Base-by-base conservation (phyloP, 2,329 filamentous ascomycete genomes). In the Cladosporium halotolerans region DNA sequence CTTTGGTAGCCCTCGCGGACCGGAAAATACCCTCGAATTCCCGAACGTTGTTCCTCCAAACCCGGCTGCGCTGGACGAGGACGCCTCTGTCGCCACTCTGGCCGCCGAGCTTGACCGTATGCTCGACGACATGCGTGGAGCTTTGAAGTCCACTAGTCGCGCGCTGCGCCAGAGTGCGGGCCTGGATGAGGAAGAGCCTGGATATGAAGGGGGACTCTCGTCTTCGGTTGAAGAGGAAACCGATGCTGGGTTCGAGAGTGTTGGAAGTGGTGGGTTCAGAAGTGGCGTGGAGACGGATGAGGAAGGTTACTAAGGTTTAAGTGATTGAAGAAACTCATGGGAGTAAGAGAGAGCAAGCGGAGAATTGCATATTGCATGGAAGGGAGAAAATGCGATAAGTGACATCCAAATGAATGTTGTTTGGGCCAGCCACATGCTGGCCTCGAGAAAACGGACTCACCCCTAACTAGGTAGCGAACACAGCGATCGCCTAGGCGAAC, bases 101-200 rank as follows among this genome's bases (percentile, higher is more conserved):
- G 56, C 60, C 14, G 56, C 58, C 6, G 68, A 70, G 57, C 49
- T 68, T 8, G 60, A 59, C 18, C 63, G 64, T 9, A 51, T 64
- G 44, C 55, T 69, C 28, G 60, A 60, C 16, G 64, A 63, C 32
- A 52, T 64, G 2, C 56, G 47, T 14, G 47, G 47, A 4, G 55
- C 55, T n/a, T 40, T 59, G 11, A 51, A 46, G 8, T 51, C 53
- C 32, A 55, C 54, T 16, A 45, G 41, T 7, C 36, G 36, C 16
- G 54, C 55, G 4, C 40, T 60, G 18, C 41, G 41, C 31, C 8
- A 54, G 39, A 33, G 34, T n/a, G 42, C 45, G 13, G 50, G 45
- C 2, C 32, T 53, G 43, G 32, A 42, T 19, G 52, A 52, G 33
- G 53, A 45, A 43, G 41, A 58, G 57, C 36, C 48, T 62, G 53